Percentiles rank a stretch among this genome's conserved stretches.
Evolutionary conservation across 495 filamentous ascomycete genomes (phyloP).

Genomic region (Cryomyces minteri): DNA sequence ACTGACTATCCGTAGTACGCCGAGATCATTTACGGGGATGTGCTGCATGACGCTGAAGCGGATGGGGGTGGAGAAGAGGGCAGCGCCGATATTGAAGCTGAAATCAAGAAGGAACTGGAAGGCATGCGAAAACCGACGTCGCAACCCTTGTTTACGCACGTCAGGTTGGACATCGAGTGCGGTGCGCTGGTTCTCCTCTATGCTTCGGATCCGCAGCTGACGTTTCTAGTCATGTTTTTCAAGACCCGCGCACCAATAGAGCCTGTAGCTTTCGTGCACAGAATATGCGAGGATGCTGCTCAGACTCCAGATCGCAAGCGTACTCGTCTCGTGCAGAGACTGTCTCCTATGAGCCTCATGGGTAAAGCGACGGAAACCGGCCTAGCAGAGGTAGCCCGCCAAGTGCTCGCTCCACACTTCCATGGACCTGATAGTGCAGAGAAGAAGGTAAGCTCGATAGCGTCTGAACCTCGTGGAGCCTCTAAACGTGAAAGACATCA

Average conservation of each 20-base stretch:
- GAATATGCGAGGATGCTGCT: conserved; percentile 49
- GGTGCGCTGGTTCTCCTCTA: conserved; percentile 24
- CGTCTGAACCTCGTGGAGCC: not conserved
- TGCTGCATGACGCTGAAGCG: conserved; percentile 12
- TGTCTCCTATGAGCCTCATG: conserved; percentile 62
- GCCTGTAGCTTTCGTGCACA: conserved; percentile 59
- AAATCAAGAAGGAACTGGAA: conserved; percentile 61
- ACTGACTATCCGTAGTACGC: conserved; percentile 26
- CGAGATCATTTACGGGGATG: conserved; percentile 34
- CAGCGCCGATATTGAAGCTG: conserved; percentile 56
- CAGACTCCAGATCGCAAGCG: conserved; percentile 32
- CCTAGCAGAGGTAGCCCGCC: conserved; percentile 47
- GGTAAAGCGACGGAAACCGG: conserved; percentile 66
- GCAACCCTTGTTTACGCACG: conserved; percentile 35
- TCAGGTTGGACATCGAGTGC: conserved; percentile 63
- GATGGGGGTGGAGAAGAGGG: conserved; percentile 15
- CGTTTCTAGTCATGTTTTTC: conserved; percentile 39
- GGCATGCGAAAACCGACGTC: conserved; percentile 34
- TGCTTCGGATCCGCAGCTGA: conserved; percentile 2
- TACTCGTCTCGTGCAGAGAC: conserved; percentile 59
- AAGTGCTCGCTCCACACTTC: conserved; percentile 59
- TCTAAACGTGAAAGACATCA: conserved; percentile 1
- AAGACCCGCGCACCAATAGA: conserved; percentile 50
- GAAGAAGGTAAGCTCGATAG: conserved; percentile 11
- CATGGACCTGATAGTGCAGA: conserved; percentile 21